Evolutionary conservation across 2,329 filamentous ascomycete species (phyloP), one percentile per base, ranked within the genome.

Genomic region (Trichoderma gracile): DNA sequence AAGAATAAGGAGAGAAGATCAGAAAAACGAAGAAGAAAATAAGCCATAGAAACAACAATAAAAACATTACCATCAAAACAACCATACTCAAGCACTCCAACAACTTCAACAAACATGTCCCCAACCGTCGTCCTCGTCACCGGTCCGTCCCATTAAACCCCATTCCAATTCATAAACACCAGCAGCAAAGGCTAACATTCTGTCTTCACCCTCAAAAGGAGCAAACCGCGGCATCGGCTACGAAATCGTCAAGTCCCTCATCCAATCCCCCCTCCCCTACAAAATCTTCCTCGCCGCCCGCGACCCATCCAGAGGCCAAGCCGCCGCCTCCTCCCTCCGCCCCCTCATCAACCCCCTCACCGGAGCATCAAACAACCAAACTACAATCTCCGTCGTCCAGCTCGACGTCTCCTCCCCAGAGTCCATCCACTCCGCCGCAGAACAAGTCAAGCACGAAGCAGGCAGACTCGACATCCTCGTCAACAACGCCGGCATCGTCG

Each of bases 161-260:
- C 12, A 40, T 23, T 21, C 38, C 53, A 27, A 43, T 15, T 15
- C 9, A n/a, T 21, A 15, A 17, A 10, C 2, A n/a, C 25, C 25
- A 27, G 25, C 7, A 27, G 25, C 33, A 54, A 53, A 50, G 25
- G 21, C 33, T 46, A 17, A 38, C 30, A 33, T 15, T 8, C 38
- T 21, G 33, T 5, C 33, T 3, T 27, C 30, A 6, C 7, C 30
- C 30, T 30, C 7, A 23, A 30, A 59, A 77, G 77, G 75, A 65
- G 79, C 76, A 40, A 84, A 80, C 68, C 77, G 76, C 60, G 81
- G 81, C 61, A 80, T 84, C 40, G 81, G 81, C 38, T 77, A 77
- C 64, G 79, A 79, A 63, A 74, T 80, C 7, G 76, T 76, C 23
- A 56, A 68, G n/a, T 67, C 71, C 3, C 68, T 78, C 14, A 69